phyloP scores from a whole-genome alignment of 768 basidiomycete genomes.

The Auriscalpium vulgare region DNA sequence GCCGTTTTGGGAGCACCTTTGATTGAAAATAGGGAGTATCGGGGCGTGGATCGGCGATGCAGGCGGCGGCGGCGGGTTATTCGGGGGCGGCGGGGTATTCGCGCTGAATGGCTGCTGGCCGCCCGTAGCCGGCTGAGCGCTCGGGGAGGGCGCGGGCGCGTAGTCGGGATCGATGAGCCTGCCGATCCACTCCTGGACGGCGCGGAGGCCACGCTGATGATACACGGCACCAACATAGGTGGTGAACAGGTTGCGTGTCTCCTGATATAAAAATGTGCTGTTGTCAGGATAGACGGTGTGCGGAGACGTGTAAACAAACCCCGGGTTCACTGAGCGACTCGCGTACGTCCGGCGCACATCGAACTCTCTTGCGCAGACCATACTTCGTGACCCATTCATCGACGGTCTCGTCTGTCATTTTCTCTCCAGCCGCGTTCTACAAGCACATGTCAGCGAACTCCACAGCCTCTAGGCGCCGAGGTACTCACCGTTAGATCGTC shows the following conservation, averaged over 20 bases:
- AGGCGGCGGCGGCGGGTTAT: slow-evolving; percentile 24
- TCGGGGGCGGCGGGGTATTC: slow-evolving; percentile 29
- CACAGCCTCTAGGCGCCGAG: no score
- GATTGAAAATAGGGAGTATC: slow-evolving; percentile 68
- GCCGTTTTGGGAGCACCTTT: slow-evolving; percentile 59
- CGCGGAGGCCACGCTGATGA: not conserved
- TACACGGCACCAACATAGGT: slow-evolving; percentile 12
- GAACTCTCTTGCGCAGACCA: slow-evolving; percentile 6
- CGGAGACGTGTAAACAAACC: not conserved
- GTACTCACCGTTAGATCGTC: slow-evolving; percentile 44
- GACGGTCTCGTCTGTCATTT: not conserved
- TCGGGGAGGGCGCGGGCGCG: not conserved
- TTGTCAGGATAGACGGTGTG: no score
- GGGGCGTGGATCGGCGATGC: slow-evolving; percentile 25
- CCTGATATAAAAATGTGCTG: not conserved
- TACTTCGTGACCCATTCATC: slow-evolving; percentile 11
- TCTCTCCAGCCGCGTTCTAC: not conserved
- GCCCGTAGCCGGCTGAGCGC: not conserved
- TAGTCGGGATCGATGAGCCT: slow-evolving; percentile 7
- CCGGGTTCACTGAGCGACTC: slow-evolving; percentile 1
- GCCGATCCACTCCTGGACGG: slow-evolving; percentile 8
- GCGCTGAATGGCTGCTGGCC: slow-evolving; percentile 21
- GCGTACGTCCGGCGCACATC: slow-evolving; percentile 2
- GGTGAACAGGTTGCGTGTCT: slow-evolving; percentile 8
- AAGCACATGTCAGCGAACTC: not conserved